A percentile compares a stretch with the other conserved stretches of the same genome.
These are phyloP conservation scores for Starmerella scarabaei DNA, from an alignment of 805 yeast species.

Conservation along the genomic window DNA sequence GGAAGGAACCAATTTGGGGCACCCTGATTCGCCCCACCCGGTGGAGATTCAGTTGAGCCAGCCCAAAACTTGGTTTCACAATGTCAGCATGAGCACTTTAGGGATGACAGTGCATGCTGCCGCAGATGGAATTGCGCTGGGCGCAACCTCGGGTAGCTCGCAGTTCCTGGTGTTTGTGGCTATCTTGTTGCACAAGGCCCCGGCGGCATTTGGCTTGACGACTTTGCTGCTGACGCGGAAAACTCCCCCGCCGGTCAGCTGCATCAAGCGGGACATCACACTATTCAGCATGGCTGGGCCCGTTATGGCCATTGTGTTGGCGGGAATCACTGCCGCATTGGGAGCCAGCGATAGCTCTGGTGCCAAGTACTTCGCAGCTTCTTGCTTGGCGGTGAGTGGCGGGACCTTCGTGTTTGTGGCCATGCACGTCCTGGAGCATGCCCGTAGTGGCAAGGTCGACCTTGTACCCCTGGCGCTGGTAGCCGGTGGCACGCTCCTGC, in stretches of 20 bases:
- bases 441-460: neutral
- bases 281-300: constrained; percentile 53
- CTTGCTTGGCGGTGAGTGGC: constrained; percentile 45
- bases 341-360: constrained; percentile 22
- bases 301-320: constrained; percentile 42
- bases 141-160: constrained; percentile 38
- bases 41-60: neutral
- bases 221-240: constrained; percentile 34
- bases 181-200: constrained; percentile 57
- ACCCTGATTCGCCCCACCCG: neutral
- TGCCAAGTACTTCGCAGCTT: constrained; percentile 30
- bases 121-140: constrained; percentile 63
- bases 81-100: constrained; percentile 37
- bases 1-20: neutral
- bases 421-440: constrained; percentile 36
- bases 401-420: constrained; percentile 67
- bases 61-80: constrained; percentile 9
- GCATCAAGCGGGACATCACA: constrained; percentile 33
- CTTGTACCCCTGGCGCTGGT: constrained; percentile 5
- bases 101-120: constrained; percentile 55
- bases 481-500: constrained; percentile 14
- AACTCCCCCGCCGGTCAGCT: constrained; percentile 19
- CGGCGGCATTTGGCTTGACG: constrained; percentile 57
- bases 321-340: constrained; percentile 26
- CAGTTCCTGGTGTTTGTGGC: constrained; percentile 42